phyloP scores from a whole-genome alignment of 306 rosid species.

The Medicago truncatula region MtrunA17r5.0-ANR NC_053042.1:50174501-50175000 shows the following conservation, averaged over 20 bases:
- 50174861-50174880: constrained; percentile 46
- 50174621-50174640: too few relatives aligned
- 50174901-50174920: constrained; percentile 28
- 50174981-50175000: constrained; percentile 97
- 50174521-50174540: too few relatives aligned
- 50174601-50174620: too few relatives aligned
- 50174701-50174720: background rate
- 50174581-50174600: too few relatives aligned
- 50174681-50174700: too few relatives aligned
- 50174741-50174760: background rate
- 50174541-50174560: too few relatives aligned
- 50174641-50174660: too few relatives aligned
- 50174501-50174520: too few relatives aligned
- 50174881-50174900: constrained; percentile 14
- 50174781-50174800: constrained; percentile 58
- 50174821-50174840: constrained; percentile 51
- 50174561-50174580: too few relatives aligned
- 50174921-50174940: constrained; percentile 1
- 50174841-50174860: constrained; percentile 63
- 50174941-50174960: constrained; percentile 66
- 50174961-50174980: constrained; percentile 91
- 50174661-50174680: too few relatives aligned
- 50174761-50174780: constrained; percentile 72
- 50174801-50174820: constrained; percentile 54
- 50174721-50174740: background rate